Base-by-base conservation (phyloP, 1,139 yeast species). In the Nakaseomyces sp. region DNA sequence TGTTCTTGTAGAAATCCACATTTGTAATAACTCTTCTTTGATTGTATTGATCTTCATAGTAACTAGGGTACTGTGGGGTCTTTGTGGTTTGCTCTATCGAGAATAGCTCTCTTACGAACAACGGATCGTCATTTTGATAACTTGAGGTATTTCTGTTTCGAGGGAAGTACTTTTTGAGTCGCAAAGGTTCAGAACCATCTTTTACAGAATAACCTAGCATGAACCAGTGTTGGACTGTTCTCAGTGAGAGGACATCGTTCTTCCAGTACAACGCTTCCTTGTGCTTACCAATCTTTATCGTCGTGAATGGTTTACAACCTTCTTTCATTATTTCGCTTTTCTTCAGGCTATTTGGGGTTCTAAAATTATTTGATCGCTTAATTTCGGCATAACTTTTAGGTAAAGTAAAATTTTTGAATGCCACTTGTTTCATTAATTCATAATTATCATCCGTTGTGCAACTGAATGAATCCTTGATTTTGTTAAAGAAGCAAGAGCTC, bases 151-250 rank as follows among this genome's bases (percentile, higher is more conserved):
- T 37, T 25, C 9, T 32, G 18, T 40, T 41, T 24, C 35, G 45
- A 4, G 51, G 42, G 16, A 29, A n/a, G 26, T 44, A 42, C 37
- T 41, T 51, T 37, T 55, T 56, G 16, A 39, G 40, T 31, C 49
- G 50, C 12, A 50, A 15, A 4, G 60, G 55, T 13, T 26, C 26
- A 3, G 37, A 40, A 6, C 15, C 47, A n/a, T 16, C 10, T 17
- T 41, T 43, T 4, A 57, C 36, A 1, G 55, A 39, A 35, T 59
- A 44, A 1, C 63, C 61, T n/a, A 55, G 24, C 16, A 54, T 46
- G 5, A 45, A 42, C 63, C 63, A 58, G 43, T 54, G 60, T 32
- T 53, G 54, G 28, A 31, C 40, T 39, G 57, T 52, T 40, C 52
- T 55, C 28, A 57, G 37, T 12, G 45, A 20, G 12, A 51, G n/a